These are phyloP conservation scores for Malassezia equina DNA, from an alignment of 1,284 basidiomycete species.

Conservation along the genomic window DNA sequence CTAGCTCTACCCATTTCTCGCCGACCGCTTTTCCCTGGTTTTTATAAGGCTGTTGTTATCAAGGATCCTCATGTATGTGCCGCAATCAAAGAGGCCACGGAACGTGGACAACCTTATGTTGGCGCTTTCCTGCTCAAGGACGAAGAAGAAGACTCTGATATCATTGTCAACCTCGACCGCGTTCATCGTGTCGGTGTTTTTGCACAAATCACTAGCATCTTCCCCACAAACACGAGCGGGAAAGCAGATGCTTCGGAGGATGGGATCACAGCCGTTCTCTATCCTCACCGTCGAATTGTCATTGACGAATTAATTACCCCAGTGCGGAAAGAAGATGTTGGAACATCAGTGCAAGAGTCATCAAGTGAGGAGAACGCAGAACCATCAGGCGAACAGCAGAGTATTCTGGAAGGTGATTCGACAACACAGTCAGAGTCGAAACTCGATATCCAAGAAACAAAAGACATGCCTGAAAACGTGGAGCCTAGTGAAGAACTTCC, in stretches of 20 bases:
- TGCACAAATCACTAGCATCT: conserved; percentile 92
- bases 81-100: conserved; percentile 91
- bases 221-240: conserved; percentile 50
- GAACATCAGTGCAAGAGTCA: background rate
- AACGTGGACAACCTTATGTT: conserved; percentile 90
- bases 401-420: no score
- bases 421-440: background rate
- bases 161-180: conserved; percentile 75
- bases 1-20: conserved; percentile 91
- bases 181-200: conserved; percentile 93
- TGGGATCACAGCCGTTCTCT: conserved; percentile 77
- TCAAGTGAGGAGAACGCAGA: background rate
- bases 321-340: background rate
- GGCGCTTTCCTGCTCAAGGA: conserved; percentile 96
- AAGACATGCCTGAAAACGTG: background rate
- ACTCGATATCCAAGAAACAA: background rate
- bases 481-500: conserved; percentile 23
- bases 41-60: conserved; percentile 58
- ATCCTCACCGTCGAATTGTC: conserved; percentile 82
- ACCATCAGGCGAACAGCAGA: background rate
- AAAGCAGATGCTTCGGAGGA: conserved; percentile 60
- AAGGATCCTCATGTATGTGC: conserved; percentile 69
- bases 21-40: conserved; percentile 89
- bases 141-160: conserved; percentile 80
- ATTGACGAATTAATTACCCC: conserved; percentile 65